phyloP scores from a whole-genome alignment of 2,329 filamentous ascomycete genomes.

The Calcarisporium arbuscula region DNA sequence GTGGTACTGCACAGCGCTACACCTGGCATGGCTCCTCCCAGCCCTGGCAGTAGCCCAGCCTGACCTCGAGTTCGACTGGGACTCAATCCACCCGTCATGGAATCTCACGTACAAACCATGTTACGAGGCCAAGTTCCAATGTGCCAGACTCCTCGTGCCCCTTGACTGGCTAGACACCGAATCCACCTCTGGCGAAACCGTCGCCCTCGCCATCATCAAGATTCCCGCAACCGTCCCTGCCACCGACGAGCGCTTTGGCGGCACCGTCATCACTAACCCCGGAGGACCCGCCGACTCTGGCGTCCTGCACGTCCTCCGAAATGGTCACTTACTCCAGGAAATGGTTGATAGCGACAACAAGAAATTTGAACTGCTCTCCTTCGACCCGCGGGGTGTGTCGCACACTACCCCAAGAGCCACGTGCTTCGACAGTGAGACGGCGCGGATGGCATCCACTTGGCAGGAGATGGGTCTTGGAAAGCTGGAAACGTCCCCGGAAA shows the following conservation, averaged over 20 bases:
- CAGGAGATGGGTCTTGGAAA: conserved; percentile 21
- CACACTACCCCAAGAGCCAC: conserved; percentile 3
- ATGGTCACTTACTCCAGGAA: conserved; percentile 18
- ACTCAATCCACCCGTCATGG: conserved; percentile 8
- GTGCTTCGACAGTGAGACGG: conserved; percentile 14
- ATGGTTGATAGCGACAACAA: conserved; percentile 19
- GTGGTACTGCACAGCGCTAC: no score
- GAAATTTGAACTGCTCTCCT: conserved; percentile 31
- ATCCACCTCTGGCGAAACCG: conserved; percentile 15
- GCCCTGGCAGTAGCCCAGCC: no score
- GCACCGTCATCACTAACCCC: conserved; percentile 31
- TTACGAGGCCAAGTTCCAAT: conserved; percentile 26
- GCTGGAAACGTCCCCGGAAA: conserved; percentile 6
- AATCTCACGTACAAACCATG: conserved; percentile 23
- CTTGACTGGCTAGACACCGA: conserved; percentile 29
- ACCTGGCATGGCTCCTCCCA: no score
- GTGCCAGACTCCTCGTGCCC: conserved; percentile 35
- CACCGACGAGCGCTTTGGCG: conserved; percentile 27
- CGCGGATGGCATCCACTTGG: conserved; percentile 19
- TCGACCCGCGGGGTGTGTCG: conserved; percentile 32
- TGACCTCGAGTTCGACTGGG: conserved; percentile 14
- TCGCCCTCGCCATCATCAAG: conserved; percentile 31
- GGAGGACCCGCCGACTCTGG: conserved; percentile 33
- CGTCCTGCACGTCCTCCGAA: conserved; percentile 14
- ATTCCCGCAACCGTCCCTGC: conserved; percentile 28